Conservation (phyloP, 257 asterid species). For the Solanum medicagineum region DNA sequence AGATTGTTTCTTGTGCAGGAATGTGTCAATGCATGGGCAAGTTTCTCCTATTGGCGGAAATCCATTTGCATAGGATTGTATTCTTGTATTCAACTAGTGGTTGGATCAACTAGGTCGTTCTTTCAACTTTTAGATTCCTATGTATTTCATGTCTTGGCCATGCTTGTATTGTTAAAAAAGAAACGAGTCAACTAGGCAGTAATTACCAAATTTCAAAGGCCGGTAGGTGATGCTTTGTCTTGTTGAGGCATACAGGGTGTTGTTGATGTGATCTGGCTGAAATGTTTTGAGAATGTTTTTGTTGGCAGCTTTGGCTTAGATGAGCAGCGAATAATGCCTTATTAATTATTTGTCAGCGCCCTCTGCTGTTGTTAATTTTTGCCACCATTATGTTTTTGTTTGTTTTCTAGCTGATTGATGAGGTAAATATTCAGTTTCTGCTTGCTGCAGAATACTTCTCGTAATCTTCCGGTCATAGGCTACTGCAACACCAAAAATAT, state of each 20-base stretch:
- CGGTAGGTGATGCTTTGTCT: not conserved
- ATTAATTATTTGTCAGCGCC: not conserved
- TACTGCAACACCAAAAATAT: not conserved
- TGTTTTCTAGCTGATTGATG: not conserved
- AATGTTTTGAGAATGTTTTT: not conserved
- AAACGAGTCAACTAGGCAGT: not conserved
- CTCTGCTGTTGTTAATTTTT: not conserved
- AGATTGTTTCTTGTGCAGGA: constrained; percentile 34
- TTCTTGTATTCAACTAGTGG: not conserved
- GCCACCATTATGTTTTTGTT: not conserved
- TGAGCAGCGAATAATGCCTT: not conserved
- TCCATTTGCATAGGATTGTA: constrained; percentile 47
- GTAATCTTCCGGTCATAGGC: not conserved
- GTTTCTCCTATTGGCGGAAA: constrained; percentile 64
- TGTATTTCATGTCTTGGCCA: not conserved
- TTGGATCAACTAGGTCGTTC: not conserved
- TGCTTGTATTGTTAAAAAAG: not conserved
- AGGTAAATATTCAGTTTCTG: not conserved
- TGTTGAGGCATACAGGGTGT: not conserved
- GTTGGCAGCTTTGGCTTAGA: not conserved
- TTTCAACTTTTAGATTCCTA: not conserved
- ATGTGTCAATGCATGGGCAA: constrained; percentile 42
- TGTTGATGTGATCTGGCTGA: not conserved
- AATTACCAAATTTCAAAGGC: not conserved
- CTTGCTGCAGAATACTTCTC: not conserved